Base-by-base conservation (phyloP, 768 basidiomycete genomes). In the Tricholomella constricta region DNA sequence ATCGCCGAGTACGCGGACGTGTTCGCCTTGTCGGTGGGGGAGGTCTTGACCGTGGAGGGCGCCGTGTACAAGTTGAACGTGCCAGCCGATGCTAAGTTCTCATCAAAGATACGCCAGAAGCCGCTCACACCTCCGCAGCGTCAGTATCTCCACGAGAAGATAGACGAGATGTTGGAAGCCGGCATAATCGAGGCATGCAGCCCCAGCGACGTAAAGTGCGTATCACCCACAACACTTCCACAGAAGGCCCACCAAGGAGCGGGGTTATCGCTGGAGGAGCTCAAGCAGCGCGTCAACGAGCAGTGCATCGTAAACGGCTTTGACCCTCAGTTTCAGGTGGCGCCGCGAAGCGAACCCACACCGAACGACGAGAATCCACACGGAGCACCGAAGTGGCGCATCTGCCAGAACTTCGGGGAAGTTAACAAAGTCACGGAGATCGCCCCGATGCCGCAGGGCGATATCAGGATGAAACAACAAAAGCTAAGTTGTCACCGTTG, bases 61-160 rank as follows among this genome's bases (percentile, higher is more conserved):
- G 68, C 67, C 1, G 59, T 64, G 0, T 75, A 78, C 47, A 59
- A 48, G 12, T 63, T 78, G 6, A 60, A 73, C 43, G 62, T 79
- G 1, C 31, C 9, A 10, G 10, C 69, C 69, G 0, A 31, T 10
- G 31, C 31, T 32, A 32, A 32, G 31, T 32, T 32, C 31, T 32
- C 31, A 4, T 32, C 31, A 11, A 54, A 8, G 63, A 58, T 6
- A 45, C 58, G 0, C 57, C 72, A 72, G 43, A 48, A 60, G 7
- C 56, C 65, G 6, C 48, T 69, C 2, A 70, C 67, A 0, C 62
- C 61, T 22, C 60, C 65, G 0, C 75, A 76, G 52, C 40, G 56
- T 12, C 54, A 54, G n/a, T 74, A 62, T 44, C 31, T 72, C 6
- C 46, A 69, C 25, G 27, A 55, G 9, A 63, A 62, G 19, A 51